These are phyloP conservation scores for Sporothrix euskadiensis DNA, from an alignment of 2,329 filamentous ascomycete genomes.

Conservation along the genomic window DNA sequence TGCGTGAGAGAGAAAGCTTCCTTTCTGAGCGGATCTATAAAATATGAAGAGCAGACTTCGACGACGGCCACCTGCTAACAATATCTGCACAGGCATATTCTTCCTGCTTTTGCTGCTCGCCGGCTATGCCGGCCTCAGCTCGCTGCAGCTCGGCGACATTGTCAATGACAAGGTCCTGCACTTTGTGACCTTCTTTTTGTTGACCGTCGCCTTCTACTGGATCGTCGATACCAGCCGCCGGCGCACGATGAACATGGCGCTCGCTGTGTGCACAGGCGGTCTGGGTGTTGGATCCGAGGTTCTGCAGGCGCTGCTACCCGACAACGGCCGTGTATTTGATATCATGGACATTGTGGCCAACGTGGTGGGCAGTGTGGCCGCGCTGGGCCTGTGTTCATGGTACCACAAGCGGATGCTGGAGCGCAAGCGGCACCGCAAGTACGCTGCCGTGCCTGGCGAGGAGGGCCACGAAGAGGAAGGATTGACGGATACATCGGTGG, in stretches of 20 bases:
- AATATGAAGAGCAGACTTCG: too few species aligned
- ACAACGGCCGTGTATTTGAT: conserved; percentile 70
- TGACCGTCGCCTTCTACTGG: conserved; percentile 94
- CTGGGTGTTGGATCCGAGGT: conserved; percentile 75
- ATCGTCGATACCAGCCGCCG: conserved; percentile 88
- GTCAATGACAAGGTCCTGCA: conserved; percentile 92
- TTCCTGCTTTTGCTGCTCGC: conserved; percentile 70
- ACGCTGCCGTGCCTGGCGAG: conserved; percentile 67
- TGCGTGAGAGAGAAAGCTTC: conserved; percentile 46
- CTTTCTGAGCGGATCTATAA: too few species aligned
- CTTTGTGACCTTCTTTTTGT: conserved; percentile 81
- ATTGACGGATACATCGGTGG: conserved; percentile 56
- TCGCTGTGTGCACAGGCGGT: conserved; percentile 72
- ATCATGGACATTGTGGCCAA: conserved; percentile 87
- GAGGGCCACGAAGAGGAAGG: conserved; percentile 66
- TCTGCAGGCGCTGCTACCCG: conserved; percentile 69
- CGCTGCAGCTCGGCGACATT: conserved; percentile 54
- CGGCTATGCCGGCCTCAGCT: conserved; percentile 77
- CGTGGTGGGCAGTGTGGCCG: conserved; percentile 71
- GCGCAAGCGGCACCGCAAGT: conserved; percentile 73
- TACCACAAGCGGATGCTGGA: conserved; percentile 97
- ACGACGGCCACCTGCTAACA: not conserved
- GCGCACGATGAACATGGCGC: conserved; percentile 78
- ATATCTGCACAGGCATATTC: conserved; percentile 61
- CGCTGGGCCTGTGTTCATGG: conserved; percentile 75